A percentile compares a stretch with the other conserved stretches of the same genome.
Evolutionary conservation across 176 grass and related monocot species (phyloP).

Genomic region (Avena insularis): DNA sequence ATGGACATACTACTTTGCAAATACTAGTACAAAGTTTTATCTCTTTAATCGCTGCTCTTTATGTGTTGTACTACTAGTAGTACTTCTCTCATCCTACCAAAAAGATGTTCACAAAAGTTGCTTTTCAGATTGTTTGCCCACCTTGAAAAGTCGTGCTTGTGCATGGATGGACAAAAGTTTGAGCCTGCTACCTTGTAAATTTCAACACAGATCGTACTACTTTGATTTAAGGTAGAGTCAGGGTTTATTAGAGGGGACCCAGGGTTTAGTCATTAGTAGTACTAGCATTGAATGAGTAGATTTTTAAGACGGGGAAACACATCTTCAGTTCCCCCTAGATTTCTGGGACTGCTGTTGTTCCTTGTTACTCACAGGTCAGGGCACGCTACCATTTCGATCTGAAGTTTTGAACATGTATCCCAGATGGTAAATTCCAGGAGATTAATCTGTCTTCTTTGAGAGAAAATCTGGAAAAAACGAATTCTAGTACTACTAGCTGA

Average conservation of each 20-base stretch:
- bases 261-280: too few species aligned
- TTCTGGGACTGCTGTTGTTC: too few species aligned
- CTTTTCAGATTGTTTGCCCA: constrained; percentile 36
- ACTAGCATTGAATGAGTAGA: too few species aligned
- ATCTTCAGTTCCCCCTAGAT: too few species aligned
- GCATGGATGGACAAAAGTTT: background rate
- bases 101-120: background rate
- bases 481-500: background rate
- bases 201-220: too few species aligned
- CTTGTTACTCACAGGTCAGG: too few species aligned
- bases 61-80: background rate
- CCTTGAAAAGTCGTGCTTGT: constrained; percentile 26
- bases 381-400: too few species aligned
- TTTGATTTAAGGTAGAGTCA: too few species aligned
- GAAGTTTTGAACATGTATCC: background rate
- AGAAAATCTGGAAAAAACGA: background rate
- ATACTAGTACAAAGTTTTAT: background rate
- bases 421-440: constrained; percentile 18
- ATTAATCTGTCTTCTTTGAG: background rate
- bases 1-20: too few species aligned
- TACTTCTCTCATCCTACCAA: background rate
- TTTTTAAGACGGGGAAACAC: too few species aligned
- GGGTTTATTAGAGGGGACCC: too few species aligned
- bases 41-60: background rate
- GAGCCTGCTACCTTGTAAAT: too few species aligned